Evolutionary conservation across 1,284 basidiomycete genomes (phyloP).

Genomic region (Hypsizygus ulmarius): DNA sequence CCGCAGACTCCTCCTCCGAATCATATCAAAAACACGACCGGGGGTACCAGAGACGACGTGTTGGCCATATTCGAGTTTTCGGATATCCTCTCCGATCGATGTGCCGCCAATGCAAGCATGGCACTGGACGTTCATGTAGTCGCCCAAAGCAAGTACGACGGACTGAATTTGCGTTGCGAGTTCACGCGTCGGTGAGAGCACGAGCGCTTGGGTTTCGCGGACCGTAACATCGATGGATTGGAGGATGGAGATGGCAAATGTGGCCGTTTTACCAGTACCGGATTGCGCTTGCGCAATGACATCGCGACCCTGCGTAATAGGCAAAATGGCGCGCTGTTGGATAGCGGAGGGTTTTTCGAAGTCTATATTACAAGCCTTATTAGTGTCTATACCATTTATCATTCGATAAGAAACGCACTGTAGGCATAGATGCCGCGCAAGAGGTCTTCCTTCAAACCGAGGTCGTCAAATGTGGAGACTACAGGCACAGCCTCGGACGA

Average conservation of each 20-base stretch:
- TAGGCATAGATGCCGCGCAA: conserved; percentile 98
- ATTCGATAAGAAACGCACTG: conserved; percentile 58
- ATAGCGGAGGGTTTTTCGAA: conserved; percentile 99
- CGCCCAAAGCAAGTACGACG: conserved; percentile 95
- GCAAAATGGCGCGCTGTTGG: conserved; percentile 96
- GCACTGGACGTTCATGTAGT: conserved; percentile 99
- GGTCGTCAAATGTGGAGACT: conserved; percentile 86
- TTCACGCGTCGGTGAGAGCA: conserved; percentile 94
- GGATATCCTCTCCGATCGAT: conserved; percentile 96
- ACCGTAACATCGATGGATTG: conserved; percentile 96
- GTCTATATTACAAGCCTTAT: conserved; percentile 51
- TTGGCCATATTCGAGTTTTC: conserved; percentile 97
- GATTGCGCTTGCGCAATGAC: conserved; percentile 99
- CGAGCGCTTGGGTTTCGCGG: conserved; percentile 94
- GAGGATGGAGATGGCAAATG: conserved; percentile 92
- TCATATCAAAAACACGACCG: conserved; percentile 99
- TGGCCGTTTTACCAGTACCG: conserved; percentile 99
- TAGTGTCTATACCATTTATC: background rate
- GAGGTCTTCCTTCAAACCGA: conserved; percentile 93
- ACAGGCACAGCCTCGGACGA: conserved; percentile 94
- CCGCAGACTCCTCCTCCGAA: conserved; percentile 88
- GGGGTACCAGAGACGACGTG: conserved; percentile 98
- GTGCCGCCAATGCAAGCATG: conserved; percentile 99
- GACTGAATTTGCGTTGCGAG: conserved; percentile 97
- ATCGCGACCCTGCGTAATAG: conserved; percentile 93